Evolutionary conservation across 148 eudicot species (phyloP).

Genomic region (Tetragonia tetragonoides): DNA sequence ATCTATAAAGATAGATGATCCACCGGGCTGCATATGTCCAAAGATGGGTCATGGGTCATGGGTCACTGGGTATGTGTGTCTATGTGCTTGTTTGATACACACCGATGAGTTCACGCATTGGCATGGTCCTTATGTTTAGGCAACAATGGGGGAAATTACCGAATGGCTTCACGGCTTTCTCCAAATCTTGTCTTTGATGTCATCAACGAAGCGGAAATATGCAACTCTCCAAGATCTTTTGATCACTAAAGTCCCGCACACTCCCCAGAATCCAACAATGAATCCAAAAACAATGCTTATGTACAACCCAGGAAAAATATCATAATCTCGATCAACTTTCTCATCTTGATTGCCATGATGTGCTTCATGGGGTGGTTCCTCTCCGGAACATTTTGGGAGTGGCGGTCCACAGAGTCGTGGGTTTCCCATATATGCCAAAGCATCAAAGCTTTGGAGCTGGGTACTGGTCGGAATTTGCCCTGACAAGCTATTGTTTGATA

Average conservation of each 20-base stretch:
- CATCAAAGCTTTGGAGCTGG: not conserved
- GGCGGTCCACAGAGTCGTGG: conserved; percentile 1
- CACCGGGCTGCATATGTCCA: too few relatives aligned
- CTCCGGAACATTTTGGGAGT: not conserved
- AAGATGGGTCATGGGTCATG: too few relatives aligned
- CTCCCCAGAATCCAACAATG: not conserved
- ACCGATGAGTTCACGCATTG: too few relatives aligned
- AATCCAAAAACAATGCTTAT: not conserved
- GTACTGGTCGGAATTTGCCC: not conserved
- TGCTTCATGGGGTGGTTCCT: not conserved
- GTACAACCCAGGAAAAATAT: not conserved
- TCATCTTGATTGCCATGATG: not conserved
- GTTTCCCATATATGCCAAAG: not conserved
- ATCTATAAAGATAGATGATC: too few relatives aligned
- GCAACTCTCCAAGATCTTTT: conserved; percentile 2
- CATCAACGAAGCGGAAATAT: not conserved
- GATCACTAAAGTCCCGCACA: not conserved
- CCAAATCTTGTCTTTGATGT: not conserved
- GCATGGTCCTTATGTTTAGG: too few relatives aligned
- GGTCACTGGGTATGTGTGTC: too few relatives aligned
- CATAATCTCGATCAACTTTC: not conserved
- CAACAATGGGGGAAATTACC: too few relatives aligned
- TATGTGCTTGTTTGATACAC: too few relatives aligned
- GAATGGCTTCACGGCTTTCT: not conserved
- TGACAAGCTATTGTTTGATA: not conserved